Evolutionary conservation across 345 rosid genomes (phyloP).

Genomic region (Eucalyptus dawsonii): DNA sequence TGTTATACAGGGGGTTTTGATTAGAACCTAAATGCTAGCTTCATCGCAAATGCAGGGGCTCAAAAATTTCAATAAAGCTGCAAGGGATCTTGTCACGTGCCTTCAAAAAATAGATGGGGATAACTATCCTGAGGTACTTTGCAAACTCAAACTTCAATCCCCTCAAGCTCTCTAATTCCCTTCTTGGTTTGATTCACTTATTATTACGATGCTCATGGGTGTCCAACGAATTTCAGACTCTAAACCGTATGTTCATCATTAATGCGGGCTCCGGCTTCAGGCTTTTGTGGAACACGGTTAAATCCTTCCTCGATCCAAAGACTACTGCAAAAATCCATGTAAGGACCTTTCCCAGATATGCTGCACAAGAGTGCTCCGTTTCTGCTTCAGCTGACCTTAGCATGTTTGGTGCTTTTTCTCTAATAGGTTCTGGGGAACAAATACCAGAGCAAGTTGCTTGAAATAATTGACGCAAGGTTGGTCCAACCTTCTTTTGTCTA

Average conservation of each 20-base stretch:
- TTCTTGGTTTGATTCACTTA: not conserved
- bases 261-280: slow-evolving; percentile 93
- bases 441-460: slow-evolving; percentile 88
- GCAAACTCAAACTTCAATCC: not conserved
- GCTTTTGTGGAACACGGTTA: slow-evolving; percentile 77
- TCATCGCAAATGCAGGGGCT: slow-evolving; percentile 46
- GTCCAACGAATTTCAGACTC: slow-evolving; percentile 28
- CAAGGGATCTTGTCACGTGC: slow-evolving; percentile 64
- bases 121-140: slow-evolving; percentile 78
- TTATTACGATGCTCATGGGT: not conserved
- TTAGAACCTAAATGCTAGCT: not conserved
- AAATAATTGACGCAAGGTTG: slow-evolving; percentile 65
- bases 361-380: not conserved
- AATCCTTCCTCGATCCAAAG: slow-evolving; percentile 77
- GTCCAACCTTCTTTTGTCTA: not conserved
- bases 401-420: not conserved
- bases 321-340: slow-evolving; percentile 87
- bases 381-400: not conserved
- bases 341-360: not conserved
- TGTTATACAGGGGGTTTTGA: not conserved
- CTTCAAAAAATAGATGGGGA: slow-evolving; percentile 76
- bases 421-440: slow-evolving; percentile 83
- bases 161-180: not conserved
- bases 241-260: slow-evolving; percentile 91
- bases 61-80: slow-evolving; percentile 68